phyloP scores from a whole-genome alignment of 2,329 filamentous ascomycete genomes.

The Neoscytalidium dimidiatum region DNA sequence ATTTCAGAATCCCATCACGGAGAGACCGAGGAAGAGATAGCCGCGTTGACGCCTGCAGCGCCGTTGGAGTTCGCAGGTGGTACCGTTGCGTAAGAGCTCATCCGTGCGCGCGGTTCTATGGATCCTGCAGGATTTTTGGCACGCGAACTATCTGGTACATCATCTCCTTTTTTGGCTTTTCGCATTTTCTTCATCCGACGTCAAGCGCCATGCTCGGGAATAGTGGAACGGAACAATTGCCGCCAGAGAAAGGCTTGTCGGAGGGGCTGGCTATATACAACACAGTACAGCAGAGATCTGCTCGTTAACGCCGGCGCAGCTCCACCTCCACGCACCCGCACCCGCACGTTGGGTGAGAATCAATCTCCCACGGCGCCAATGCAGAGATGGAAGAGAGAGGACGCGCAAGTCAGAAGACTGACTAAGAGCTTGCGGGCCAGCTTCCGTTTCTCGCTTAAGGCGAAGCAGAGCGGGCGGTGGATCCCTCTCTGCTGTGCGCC shows the following conservation, averaged over 20 bases:
- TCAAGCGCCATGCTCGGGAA: background rate
- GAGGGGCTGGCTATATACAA: too few relatives aligned
- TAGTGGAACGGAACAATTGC: background rate
- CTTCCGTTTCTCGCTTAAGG: constrained; percentile 12
- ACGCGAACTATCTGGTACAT: background rate
- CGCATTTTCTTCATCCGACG: background rate
- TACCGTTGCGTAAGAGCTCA: background rate
- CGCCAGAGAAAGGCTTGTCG: background rate
- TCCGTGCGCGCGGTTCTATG: background rate
- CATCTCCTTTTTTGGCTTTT: background rate
- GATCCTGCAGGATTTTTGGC: background rate
- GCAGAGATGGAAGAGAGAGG: background rate
- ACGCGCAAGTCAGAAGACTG: background rate
- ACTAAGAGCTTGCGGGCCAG: background rate
- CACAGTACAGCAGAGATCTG: too few relatives aligned
- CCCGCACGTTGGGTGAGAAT: background rate
- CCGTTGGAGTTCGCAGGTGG: background rate
- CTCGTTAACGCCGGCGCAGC: background rate
- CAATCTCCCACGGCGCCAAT: background rate
- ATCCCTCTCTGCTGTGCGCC: background rate
- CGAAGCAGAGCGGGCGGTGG: background rate
- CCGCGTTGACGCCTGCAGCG: background rate
- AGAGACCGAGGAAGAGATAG: background rate
- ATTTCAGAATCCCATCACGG: background rate
- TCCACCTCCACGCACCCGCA: background rate